Conservation (phyloP, 2,329 filamentous ascomycete genomes). For the Akanthomyces lecanii region DNA sequence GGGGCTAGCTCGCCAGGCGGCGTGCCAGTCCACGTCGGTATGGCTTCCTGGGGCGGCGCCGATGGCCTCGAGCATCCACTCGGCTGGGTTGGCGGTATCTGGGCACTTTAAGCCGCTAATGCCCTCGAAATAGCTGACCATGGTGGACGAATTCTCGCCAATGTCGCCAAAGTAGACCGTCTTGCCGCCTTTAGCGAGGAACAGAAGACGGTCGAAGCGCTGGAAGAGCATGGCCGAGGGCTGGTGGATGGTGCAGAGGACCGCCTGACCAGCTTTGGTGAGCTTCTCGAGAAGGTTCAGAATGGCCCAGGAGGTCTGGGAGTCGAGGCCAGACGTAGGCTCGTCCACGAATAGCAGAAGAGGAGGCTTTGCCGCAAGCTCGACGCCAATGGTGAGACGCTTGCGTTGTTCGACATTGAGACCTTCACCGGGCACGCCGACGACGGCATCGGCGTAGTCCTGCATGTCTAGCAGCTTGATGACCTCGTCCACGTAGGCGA, state of each 20-base stretch:
- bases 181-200: slow-evolving; percentile 69
- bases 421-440: slow-evolving; percentile 86
- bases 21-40: slow-evolving; percentile 60
- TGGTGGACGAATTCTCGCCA: slow-evolving; percentile 27
- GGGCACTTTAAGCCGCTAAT: slow-evolving; percentile 64
- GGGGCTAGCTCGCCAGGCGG: slow-evolving; percentile 54
- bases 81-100: slow-evolving; percentile 68
- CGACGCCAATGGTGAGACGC: slow-evolving; percentile 91
- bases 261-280: slow-evolving; percentile 82
- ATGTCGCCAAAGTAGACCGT: slow-evolving; percentile 82
- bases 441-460: slow-evolving; percentile 82
- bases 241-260: slow-evolving; percentile 97
- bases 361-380: slow-evolving; percentile 86
- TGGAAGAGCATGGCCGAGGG: slow-evolving; percentile 95
- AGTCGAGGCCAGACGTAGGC: slow-evolving; percentile 89
- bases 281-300: slow-evolving; percentile 83
- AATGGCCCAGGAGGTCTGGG: slow-evolving; percentile 91
- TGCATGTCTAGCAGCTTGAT: slow-evolving; percentile 90
- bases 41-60: slow-evolving; percentile 60
- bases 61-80: slow-evolving; percentile 68
- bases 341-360: slow-evolving; percentile 91
- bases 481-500: slow-evolving; percentile 83
- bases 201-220: slow-evolving; percentile 77
- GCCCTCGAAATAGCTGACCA: slow-evolving; percentile 72
- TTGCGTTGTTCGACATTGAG: slow-evolving; percentile 68